A percentile compares a stretch with the other conserved stretches of the same genome.
These are phyloP conservation scores for Venturia oleaginea DNA, from an alignment of 2,329 filamentous ascomycete species.

Conservation along the genomic window DNA sequence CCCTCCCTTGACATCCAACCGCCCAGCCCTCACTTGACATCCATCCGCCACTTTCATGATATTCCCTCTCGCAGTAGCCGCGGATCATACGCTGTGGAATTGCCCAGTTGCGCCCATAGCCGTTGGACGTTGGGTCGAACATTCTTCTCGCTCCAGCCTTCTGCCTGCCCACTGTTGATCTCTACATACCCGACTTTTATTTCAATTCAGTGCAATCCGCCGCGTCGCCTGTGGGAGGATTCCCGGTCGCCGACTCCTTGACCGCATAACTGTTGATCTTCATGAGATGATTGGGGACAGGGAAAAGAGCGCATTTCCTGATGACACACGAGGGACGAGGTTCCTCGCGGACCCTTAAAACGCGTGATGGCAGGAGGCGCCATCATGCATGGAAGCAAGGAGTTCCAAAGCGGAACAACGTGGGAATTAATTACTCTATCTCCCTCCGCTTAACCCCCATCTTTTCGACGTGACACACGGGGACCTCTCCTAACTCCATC, in stretches of 20 bases:
- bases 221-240: neutral
- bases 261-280: neutral
- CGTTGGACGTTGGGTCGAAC: neutral
- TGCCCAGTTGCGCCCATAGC: neutral
- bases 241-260: neutral
- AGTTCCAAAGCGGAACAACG: neutral
- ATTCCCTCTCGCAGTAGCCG: neutral
- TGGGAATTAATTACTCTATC: neutral
- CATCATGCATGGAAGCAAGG: conserved; percentile 2
- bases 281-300: neutral
- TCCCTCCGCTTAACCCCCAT: neutral
- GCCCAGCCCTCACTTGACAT: no score
- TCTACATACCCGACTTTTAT: neutral
- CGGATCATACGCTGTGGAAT: neutral
- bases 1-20: no score
- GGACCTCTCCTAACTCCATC: neutral
- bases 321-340: neutral
- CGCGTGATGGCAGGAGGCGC: neutral
- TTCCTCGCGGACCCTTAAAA: neutral
- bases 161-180: neutral
- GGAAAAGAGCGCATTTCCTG: neutral
- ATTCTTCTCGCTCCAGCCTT: neutral
- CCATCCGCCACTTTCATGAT: no score
- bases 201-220: neutral
- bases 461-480: neutral